phyloP scores from a whole-genome alignment of 495 filamentous ascomycete species.

The Neurospora discreta region DNA sequence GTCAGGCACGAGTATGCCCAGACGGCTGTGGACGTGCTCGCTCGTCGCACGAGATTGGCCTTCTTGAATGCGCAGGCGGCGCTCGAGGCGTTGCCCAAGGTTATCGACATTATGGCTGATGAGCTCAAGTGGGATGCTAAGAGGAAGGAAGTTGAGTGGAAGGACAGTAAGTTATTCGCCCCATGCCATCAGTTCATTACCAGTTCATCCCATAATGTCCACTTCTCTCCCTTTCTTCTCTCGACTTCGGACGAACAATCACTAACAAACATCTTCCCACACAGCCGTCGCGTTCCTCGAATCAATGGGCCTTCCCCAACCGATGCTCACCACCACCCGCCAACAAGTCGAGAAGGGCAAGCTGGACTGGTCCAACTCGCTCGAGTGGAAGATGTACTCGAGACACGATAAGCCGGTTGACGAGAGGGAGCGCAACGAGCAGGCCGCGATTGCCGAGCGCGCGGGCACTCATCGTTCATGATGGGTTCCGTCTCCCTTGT shows the following conservation, averaged over 20 bases:
- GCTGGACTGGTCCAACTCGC: slow-evolving; percentile 55
- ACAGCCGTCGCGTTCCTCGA: slow-evolving; percentile 58
- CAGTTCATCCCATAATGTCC: neutral
- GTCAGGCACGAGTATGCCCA: slow-evolving; percentile 88
- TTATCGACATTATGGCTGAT: slow-evolving; percentile 89
- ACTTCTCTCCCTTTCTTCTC: too few species aligned
- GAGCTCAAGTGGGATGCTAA: slow-evolving; percentile 74
- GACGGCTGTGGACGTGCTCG: slow-evolving; percentile 84
- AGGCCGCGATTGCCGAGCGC: neutral
- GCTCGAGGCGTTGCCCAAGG: slow-evolving; percentile 72
- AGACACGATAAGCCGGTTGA: slow-evolving; percentile 40
- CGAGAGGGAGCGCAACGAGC: slow-evolving; percentile 5
- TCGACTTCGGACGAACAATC: neutral
- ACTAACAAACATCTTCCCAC: neutral
- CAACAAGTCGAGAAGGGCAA: slow-evolving; percentile 71
- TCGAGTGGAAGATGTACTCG: slow-evolving; percentile 64
- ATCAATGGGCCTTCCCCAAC: slow-evolving; percentile 78
- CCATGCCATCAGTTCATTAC: neutral
- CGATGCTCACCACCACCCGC: slow-evolving; percentile 57
- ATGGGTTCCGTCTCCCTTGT: neutral
- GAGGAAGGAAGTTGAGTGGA: slow-evolving; percentile 78
- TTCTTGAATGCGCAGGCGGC: slow-evolving; percentile 96
- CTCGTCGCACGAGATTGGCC: slow-evolving; percentile 74
- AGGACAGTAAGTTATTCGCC: slow-evolving; percentile 40
- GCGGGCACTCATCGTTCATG: neutral